Evolutionary conservation across 768 basidiomycete species (phyloP), one percentile per base, ranked within the genome.

Genomic region (Myochromella boudieri): DNA sequence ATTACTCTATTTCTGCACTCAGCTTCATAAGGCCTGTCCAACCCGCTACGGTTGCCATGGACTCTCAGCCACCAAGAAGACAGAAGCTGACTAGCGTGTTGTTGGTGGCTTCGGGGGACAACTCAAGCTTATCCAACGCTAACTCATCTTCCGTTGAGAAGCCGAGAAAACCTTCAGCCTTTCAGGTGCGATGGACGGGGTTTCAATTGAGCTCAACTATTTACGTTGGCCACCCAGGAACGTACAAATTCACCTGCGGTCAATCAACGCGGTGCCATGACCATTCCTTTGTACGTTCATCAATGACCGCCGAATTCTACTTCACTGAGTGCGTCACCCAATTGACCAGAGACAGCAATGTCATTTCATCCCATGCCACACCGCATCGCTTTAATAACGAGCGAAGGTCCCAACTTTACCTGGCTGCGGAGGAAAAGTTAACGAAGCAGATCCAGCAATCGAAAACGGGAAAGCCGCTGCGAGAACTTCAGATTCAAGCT

Each of bases 401-500:
- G 42, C 64, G 70, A 46, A 36, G 53, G 22, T 57, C 61, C 38
- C 61, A 52, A n/a, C 74, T 78, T 28, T 78, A 81, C 55, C 64
- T 67, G 2, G 47, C 60, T 21, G 76, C 74, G 22, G 76, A 79
- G 62, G 63, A 63, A 34, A 68, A 68, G 22, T 70, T 80, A 29
- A 61, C 59, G 39, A 52, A 56, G 41, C 63, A 70, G 44, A 52
- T 75, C 25, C 54, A 60, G 38, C 58, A 54, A 28, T 71, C 66
- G 43, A 54, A 63, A 37, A 49, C 52, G 5, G 72, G 71, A 51
- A 54, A 60, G 6, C 67, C 71, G 2, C 57, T 70, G 22, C 61
- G 65, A 26, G 71, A 80, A 52, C 65, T 80, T 48, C 74, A 80
- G 56, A 73, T 81, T 37, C 60, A 65, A 37, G 62, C 70, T 18